Percentiles rank a stretch among this genome's conserved stretches.
Conservation (phyloP, 73 alveolate species). For the Blepharisma japonicum region DNA sequence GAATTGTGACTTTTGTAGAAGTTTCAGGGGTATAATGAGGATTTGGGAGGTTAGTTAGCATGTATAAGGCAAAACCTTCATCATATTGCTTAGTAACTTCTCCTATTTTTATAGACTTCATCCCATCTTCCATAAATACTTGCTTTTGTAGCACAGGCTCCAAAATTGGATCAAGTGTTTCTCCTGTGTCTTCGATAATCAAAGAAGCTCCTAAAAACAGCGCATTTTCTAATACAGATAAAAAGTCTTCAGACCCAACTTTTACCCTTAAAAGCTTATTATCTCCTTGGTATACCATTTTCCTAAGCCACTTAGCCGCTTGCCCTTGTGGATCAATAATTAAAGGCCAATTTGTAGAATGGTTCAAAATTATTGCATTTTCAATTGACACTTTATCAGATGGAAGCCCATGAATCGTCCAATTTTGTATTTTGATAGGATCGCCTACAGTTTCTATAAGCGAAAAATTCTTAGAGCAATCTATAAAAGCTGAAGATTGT, state of each 20-base stretch:
- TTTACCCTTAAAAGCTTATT: conserved; percentile 29
- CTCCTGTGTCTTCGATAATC: conserved; percentile 81
- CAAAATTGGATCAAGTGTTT: conserved; percentile 84
- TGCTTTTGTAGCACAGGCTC: conserved; percentile 85
- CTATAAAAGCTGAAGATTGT: conserved; percentile 51
- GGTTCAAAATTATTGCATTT: conserved; percentile 86
- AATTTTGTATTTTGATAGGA: conserved; percentile 76
- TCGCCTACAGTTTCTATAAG: conserved; percentile 73
- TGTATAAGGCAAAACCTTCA: conserved; percentile 82
- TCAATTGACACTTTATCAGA: conserved; percentile 87
- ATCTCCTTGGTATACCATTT: conserved; percentile 57
- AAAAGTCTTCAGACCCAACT: conserved; percentile 48
- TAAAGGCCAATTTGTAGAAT: conserved; percentile 86
- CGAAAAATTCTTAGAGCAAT: conserved; percentile 72
- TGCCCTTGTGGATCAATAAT: conserved; percentile 93
- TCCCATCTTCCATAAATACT: conserved; percentile 66
- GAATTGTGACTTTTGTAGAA: conserved; percentile 88
- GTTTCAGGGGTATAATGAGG: conserved; percentile 97
- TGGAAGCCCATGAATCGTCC: conserved; percentile 92
- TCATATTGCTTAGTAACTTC: conserved; percentile 80
- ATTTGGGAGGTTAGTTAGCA: conserved; percentile 87
- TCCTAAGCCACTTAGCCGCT: conserved; percentile 85
- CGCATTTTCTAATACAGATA: conserved; percentile 72
- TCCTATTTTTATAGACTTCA: conserved; percentile 68
- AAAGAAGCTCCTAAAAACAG: conserved; percentile 77